These are phyloP conservation scores for Kwoniella newhampshirensis DNA, from an alignment of 768 basidiomycete species.

Conservation along the genomic window DNA sequence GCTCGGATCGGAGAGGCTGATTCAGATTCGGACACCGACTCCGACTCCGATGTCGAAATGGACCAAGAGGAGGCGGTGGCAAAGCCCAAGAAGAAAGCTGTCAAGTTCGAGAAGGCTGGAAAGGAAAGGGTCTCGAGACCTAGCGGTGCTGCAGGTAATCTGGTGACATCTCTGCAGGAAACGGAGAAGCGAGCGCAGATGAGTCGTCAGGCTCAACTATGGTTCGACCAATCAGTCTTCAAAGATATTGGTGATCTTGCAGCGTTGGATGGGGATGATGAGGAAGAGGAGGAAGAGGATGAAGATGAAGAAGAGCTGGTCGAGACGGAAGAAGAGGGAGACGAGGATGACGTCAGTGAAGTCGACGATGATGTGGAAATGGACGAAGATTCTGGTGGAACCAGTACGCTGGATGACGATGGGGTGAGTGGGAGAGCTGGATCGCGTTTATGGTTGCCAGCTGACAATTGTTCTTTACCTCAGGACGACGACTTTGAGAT, in stretches of 20 bases:
- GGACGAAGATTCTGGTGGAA: slow-evolving; percentile 24
- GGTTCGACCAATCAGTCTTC: slow-evolving; percentile 95
- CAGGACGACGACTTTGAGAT: slow-evolving; percentile 64
- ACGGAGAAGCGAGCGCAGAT: slow-evolving; percentile 51
- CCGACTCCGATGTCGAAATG: slow-evolving; percentile 58
- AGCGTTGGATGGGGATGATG: slow-evolving; percentile 54
- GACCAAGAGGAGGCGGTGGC: slow-evolving; percentile 39
- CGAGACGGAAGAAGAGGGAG: slow-evolving; percentile 40
- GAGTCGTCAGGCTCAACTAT: slow-evolving; percentile 67
- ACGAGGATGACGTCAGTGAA: slow-evolving; percentile 39
- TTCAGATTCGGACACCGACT: slow-evolving; percentile 50
- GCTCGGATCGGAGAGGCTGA: slow-evolving; percentile 45
- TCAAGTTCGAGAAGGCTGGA: slow-evolving; percentile 17
- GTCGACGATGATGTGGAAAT: slow-evolving; percentile 50
- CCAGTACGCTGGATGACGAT: slow-evolving; percentile 35
- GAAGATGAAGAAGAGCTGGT: slow-evolving; percentile 50
- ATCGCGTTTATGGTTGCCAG: neutral
- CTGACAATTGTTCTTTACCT: neutral
- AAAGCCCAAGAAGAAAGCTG: slow-evolving; percentile 33
- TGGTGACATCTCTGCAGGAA: slow-evolving; percentile 59
- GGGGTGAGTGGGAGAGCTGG: slow-evolving; percentile 6
- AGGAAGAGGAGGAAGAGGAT: slow-evolving; percentile 55
- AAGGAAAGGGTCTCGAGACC: slow-evolving; percentile 4
- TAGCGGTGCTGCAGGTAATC: slow-evolving; percentile 25
- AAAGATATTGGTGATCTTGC: slow-evolving; percentile 60